Conservation (phyloP, 2,329 filamentous ascomycete genomes). For the Chalara sp. region DNA sequence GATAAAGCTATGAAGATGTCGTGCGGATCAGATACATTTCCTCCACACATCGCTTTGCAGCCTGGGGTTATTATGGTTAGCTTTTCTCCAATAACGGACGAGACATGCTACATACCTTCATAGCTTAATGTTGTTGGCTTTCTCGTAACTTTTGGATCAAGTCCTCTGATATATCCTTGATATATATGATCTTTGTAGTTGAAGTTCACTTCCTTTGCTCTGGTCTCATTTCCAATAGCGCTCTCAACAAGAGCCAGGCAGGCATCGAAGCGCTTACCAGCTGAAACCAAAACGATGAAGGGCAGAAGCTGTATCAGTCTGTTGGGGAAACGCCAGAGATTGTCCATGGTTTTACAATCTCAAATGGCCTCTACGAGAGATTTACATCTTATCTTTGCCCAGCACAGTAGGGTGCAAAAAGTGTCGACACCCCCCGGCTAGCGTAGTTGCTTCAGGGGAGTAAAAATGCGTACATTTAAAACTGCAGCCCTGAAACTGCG, state of each 20-base stretch:
- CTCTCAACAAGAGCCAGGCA: background rate
- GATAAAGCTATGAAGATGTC: background rate
- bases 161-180: background rate
- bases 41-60: background rate
- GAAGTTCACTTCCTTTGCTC: background rate
- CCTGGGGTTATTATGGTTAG: background rate
- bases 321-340: background rate
- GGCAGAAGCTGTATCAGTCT: background rate
- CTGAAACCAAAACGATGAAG: background rate
- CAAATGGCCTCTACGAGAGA: no score
- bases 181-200: background rate
- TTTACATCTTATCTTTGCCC: no score
- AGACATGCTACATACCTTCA: background rate
- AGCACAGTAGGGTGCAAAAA: no score
- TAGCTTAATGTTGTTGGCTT: background rate
- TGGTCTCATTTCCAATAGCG: background rate
- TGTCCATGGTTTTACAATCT: no score
- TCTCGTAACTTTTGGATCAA: background rate
- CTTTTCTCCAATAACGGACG: background rate
- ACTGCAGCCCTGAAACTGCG: no score
- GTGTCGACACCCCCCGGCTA: no score
- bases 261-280: background rate
- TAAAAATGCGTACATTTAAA: no score
- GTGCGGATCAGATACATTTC: background rate
- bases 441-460: no score